Conservation (phyloP, 2,329 filamentous ascomycete species). For the Aspergillus carbonarius region DNA sequence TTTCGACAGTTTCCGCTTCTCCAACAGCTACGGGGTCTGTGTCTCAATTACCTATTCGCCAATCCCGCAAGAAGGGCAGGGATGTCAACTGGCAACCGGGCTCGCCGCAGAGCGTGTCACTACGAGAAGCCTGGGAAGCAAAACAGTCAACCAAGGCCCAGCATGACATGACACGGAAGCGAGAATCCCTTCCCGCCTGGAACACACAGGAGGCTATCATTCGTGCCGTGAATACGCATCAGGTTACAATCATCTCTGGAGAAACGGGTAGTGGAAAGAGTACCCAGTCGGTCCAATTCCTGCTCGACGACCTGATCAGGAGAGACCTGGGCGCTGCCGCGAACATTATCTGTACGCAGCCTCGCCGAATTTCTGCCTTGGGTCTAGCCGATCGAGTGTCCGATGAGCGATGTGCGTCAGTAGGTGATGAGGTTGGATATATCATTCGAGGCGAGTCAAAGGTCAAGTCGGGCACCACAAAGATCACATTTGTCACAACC, state of each 20-base stretch:
- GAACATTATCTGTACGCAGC: conserved; percentile 95
- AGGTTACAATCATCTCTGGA: conserved; percentile 95
- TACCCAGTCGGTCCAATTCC: conserved; percentile 93
- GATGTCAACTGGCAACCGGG: conserved; percentile 66
- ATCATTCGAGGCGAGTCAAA: conserved; percentile 88
- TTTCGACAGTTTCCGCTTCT: conserved; percentile 72
- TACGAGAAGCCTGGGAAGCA: conserved; percentile 64
- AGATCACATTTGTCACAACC: conserved; percentile 93
- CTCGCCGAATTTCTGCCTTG: conserved; percentile 88
- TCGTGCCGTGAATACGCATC: conserved; percentile 68
- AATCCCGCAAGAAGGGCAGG: conserved; percentile 49
- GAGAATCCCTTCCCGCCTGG: conserved; percentile 84
- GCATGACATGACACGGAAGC: conserved; percentile 70
- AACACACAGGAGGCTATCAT: conserved; percentile 75
- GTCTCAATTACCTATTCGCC: conserved; percentile 27
- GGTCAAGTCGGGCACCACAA: conserved; percentile 67
- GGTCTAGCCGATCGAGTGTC: conserved; percentile 92
- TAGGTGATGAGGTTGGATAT: conserved; percentile 89
- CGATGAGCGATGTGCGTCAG: conserved; percentile 77
- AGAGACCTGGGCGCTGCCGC: conserved; percentile 70
- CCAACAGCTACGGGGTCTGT: conserved; percentile 15
- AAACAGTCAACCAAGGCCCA: conserved; percentile 66
- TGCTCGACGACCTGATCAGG: conserved; percentile 85
- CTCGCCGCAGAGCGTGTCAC: conserved; percentile 56
- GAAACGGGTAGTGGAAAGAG: conserved; percentile 97